Evolutionary conservation across 768 basidiomycete species (phyloP).

Genomic region (Boletus fagicola): DNA sequence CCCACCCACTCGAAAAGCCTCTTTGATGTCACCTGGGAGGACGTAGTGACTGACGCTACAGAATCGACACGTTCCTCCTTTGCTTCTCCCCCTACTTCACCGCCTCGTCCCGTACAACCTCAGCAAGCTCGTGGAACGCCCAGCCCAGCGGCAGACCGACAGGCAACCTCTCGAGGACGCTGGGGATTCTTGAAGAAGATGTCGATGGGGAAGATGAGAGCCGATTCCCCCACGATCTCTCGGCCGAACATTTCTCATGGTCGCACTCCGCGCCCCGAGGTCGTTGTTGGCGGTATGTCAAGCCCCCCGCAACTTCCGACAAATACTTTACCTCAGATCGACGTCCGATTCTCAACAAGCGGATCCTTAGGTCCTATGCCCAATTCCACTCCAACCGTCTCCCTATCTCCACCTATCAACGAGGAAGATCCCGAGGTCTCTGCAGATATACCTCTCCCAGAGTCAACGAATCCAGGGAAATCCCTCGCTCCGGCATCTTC

Average conservation of each 20-base stretch:
- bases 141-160: conserved; percentile 29
- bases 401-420: conserved; percentile 22
- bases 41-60: conserved; percentile 12
- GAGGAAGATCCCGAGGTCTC: conserved; percentile 21
- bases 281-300: conserved; percentile 19
- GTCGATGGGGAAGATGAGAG: conserved; percentile 91
- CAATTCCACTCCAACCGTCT: conserved; percentile 33
- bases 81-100: conserved; percentile 28
- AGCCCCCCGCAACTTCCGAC: conserved; percentile 33
- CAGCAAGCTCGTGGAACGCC: conserved; percentile 17
- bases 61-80: conserved; percentile 26
- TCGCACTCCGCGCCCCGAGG: conserved; percentile 17
- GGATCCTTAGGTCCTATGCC: conserved; percentile 56
- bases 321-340: conserved; percentile 56
- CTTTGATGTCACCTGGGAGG: conserved; percentile 51
- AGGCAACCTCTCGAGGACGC: conserved; percentile 45
- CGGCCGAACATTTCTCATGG: conserved; percentile 37
- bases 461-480: conserved; percentile 14
- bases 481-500: conserved; percentile 45
- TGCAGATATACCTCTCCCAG: neutral
- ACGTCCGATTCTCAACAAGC: conserved; percentile 70
- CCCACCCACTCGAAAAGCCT: conserved; percentile 41
- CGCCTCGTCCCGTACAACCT: conserved; percentile 20
- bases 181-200: conserved; percentile 99
- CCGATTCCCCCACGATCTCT: conserved; percentile 48